phyloP scores from a whole-genome alignment of 441 rosid genomes.

The Francoa sonchifolia region DNA sequence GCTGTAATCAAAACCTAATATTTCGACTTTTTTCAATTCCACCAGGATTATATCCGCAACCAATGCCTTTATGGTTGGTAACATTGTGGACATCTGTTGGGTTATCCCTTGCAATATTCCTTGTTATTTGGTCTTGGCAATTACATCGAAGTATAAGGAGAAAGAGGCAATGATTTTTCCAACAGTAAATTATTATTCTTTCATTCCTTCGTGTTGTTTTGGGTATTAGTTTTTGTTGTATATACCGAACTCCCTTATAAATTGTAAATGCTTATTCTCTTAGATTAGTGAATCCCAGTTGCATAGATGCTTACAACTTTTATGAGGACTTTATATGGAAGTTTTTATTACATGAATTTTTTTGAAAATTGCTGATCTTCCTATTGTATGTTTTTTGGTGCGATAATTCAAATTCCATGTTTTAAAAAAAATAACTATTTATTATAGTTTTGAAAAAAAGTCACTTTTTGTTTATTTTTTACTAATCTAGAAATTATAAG shows the following conservation, averaged over 20 bases:
- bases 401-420: too few relatives aligned
- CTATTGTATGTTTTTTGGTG: too few relatives aligned
- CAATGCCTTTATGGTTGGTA: conserved; percentile 76
- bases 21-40: background rate
- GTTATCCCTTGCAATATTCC: conserved; percentile 34
- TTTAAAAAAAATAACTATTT: too few relatives aligned
- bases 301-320: too few relatives aligned
- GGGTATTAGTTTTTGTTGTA: conserved; percentile 28
- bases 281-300: conserved; percentile 29
- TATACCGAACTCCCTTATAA: conserved; percentile 21
- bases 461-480: too few relatives aligned
- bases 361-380: too few relatives aligned
- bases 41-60: conserved; percentile 74
- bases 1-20: background rate
- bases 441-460: too few relatives aligned
- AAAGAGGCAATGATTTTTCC: conserved; percentile 47
- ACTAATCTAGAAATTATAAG: too few relatives aligned
- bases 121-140: conserved; percentile 76
- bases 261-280: conserved; percentile 42
- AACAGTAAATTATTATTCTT: conserved; percentile 27
- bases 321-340: too few relatives aligned
- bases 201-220: conserved; percentile 23
- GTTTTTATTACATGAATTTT: too few relatives aligned
- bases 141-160: conserved; percentile 40
- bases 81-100: conserved; percentile 66